Conservation (phyloP, 2,329 filamentous ascomycete species). For the Aspergillus sp. region DNA sequence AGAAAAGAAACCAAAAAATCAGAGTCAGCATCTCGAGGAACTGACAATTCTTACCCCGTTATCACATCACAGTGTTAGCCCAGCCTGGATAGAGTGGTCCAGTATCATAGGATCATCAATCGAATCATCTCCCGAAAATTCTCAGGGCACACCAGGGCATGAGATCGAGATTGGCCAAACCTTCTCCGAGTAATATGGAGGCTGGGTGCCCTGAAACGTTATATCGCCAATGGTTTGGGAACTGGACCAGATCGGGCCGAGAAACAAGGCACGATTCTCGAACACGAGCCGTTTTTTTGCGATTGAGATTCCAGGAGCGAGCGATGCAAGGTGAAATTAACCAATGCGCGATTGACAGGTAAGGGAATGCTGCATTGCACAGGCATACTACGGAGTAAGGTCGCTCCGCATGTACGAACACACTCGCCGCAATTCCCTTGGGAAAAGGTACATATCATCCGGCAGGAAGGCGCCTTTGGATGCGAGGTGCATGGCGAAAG, state of each 20-base stretch:
- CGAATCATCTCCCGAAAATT: no score
- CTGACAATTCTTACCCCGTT: neutral
- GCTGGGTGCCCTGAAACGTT: neutral
- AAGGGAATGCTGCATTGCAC: slow-evolving; percentile 5
- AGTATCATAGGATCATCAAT: no score
- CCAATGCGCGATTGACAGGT: slow-evolving; percentile 2
- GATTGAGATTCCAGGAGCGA: slow-evolving; percentile 3
- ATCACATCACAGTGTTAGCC: no score
- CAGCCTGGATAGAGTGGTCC: neutral
- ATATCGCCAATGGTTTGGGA: neutral
- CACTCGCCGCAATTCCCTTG: neutral
- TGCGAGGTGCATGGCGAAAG: neutral
- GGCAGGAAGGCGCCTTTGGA: neutral
- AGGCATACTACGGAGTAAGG: neutral
- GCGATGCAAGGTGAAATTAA: neutral
- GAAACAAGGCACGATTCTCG: slow-evolving; percentile 1
- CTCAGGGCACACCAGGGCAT: neutral
- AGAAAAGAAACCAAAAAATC: neutral
- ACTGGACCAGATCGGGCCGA: slow-evolving; percentile 6
- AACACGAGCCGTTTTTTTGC: neutral
- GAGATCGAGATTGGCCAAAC: neutral
- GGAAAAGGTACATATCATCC: neutral
- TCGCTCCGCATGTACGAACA: slow-evolving; percentile 4
- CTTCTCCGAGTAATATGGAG: neutral
- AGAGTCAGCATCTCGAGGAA: neutral